Percentiles rank a stretch among this genome's conserved stretches.
phyloP scores from a whole-genome alignment of 108 stramenopile genomes.

The Seminavis robusta region DNA sequence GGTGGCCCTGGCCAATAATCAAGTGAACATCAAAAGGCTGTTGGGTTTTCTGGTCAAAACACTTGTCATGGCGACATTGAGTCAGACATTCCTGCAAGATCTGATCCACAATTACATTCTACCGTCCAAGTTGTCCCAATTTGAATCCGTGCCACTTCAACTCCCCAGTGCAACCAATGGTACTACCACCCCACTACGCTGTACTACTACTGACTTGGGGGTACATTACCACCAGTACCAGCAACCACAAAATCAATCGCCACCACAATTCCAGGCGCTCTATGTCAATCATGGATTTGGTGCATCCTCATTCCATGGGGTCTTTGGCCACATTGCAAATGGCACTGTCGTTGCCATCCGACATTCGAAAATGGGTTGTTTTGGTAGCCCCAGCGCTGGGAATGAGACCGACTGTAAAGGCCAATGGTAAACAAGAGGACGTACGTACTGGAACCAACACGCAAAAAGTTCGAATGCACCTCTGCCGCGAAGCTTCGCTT shows the following conservation, averaged over 20 bases:
- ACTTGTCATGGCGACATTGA: conserved; percentile 11
- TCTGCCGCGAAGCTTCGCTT: no score
- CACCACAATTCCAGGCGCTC: conserved; percentile 28
- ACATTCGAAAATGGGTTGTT: conserved; percentile 39
- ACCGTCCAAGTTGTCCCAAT: conserved; percentile 59
- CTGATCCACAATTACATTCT: conserved; percentile 37
- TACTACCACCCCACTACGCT: neutral
- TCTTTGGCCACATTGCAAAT: conserved; percentile 52
- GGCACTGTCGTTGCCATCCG: conserved; percentile 39
- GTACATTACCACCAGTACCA: conserved; percentile 43
- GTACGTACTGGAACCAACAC: no score
- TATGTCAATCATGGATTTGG: conserved; percentile 85
- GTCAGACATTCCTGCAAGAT: conserved; percentile 50
- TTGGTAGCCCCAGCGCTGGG: conserved; percentile 73
- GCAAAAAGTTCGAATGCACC: no score
- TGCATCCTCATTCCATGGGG: conserved; percentile 83
- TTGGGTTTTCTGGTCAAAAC: conserved; percentile 7
- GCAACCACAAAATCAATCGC: neutral
- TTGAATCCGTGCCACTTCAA: conserved; percentile 15
- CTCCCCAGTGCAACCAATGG: neutral
- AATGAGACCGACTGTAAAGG: no score
- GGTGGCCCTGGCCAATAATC: no score
- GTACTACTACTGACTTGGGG: conserved; percentile 24
- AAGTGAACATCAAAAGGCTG: conserved; percentile 1
- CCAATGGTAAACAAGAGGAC: no score